Conservation (phyloP, 495 filamentous ascomycete genomes). For the Daldinia vernicosa region DNA sequence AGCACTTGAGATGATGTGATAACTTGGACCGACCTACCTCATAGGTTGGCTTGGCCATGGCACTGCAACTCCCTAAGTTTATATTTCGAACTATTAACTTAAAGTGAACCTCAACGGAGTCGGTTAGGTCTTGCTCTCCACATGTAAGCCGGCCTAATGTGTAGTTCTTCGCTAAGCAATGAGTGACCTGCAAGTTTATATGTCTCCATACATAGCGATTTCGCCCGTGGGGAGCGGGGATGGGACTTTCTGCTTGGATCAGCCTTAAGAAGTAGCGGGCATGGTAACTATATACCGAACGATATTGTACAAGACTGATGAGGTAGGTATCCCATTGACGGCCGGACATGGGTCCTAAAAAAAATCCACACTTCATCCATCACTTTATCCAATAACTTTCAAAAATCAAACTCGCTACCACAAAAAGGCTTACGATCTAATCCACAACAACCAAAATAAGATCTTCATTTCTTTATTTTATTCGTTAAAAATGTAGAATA, state of each 20-base stretch:
- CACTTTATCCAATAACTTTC: too few species aligned
- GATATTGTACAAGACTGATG: not conserved
- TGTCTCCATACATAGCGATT: not conserved
- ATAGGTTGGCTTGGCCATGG: not conserved
- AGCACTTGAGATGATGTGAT: not conserved
- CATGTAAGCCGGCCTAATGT: slow-evolving; percentile 2
- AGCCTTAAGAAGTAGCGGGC: not conserved
- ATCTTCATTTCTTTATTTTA: too few species aligned
- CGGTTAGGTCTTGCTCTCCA: not conserved
- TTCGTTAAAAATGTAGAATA: too few species aligned
- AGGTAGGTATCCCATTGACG: too few species aligned
- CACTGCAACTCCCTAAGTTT: not conserved
- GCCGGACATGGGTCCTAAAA: too few species aligned
- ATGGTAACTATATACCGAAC: not conserved
- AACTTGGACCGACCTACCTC: not conserved
- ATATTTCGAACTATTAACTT: not conserved
- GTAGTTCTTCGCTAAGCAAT: not conserved
- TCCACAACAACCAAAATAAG: too few species aligned
- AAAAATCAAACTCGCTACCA: too few species aligned
- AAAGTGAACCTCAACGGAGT: not conserved
- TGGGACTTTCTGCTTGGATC: not conserved
- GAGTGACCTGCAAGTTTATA: not conserved
- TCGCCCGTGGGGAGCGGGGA: not conserved
- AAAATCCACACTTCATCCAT: too few species aligned
- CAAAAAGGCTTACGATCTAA: too few species aligned